These are phyloP conservation scores for Henckelia pumila DNA, from an alignment of 257 asterid genomes.

Conservation along the genomic window DNA sequence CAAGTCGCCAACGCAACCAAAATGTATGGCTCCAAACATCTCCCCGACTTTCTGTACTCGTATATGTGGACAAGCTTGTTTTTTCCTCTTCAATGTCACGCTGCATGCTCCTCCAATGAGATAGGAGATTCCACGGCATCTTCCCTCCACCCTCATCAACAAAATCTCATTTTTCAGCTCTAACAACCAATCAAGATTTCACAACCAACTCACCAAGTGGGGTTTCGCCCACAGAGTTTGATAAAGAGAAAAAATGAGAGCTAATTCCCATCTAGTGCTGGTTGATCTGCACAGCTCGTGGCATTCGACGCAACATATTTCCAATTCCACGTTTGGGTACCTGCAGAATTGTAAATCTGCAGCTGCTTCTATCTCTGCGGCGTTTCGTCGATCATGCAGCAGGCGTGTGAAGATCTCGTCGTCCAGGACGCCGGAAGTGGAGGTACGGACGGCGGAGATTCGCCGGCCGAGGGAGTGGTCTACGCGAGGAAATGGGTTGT, in stretches of 20 bases:
- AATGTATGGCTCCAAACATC: slow-evolving; percentile 53
- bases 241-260: slow-evolving; percentile 43
- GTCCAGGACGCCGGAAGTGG: slow-evolving; percentile 39
- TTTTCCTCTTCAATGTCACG: slow-evolving; percentile 30
- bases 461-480: slow-evolving; percentile 68
- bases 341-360: slow-evolving; percentile 28
- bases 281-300: slow-evolving; percentile 69
- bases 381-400: slow-evolving; percentile 66
- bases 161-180: slow-evolving; percentile 30
- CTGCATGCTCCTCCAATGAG: slow-evolving; percentile 36
- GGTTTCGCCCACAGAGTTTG: not conserved
- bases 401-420: slow-evolving; percentile 51
- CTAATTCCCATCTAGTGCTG: slow-evolving; percentile 63
- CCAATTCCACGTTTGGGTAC: slow-evolving; percentile 53
- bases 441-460: slow-evolving; percentile 57
- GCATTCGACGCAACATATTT: slow-evolving; percentile 63
- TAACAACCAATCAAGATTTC: slow-evolving; percentile 27
- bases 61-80: slow-evolving; percentile 37
- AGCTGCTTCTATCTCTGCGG: slow-evolving; percentile 43
- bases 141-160: slow-evolving; percentile 47
- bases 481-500: slow-evolving; percentile 45
- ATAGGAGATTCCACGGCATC: slow-evolving; percentile 62
- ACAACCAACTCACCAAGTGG: slow-evolving; percentile 7
- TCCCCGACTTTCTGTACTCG: slow-evolving; percentile 40
- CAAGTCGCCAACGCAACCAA: slow-evolving; percentile 31